Evolutionary conservation across 2,329 filamentous ascomycete species (phyloP).

Genomic region (Colletotrichum karsti): DNA sequence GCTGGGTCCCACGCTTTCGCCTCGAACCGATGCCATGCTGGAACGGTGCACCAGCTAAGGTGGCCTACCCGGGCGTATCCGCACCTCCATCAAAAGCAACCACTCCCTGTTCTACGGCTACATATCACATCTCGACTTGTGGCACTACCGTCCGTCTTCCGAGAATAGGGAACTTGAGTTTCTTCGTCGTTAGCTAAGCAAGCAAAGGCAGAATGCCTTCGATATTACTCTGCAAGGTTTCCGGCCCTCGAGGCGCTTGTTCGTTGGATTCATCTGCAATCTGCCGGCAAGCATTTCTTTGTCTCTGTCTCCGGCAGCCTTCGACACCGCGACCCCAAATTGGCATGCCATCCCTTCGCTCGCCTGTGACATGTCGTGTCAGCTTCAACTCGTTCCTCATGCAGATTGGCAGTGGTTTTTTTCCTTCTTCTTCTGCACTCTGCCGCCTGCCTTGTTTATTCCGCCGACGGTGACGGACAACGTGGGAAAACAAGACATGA

Average conservation of each 20-base stretch:
- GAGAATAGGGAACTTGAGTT: neutral
- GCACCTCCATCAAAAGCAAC: conserved; percentile 13
- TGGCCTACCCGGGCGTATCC: conserved; percentile 17
- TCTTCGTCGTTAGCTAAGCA: neutral
- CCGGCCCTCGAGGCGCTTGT: neutral
- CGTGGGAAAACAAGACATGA: conserved; percentile 3
- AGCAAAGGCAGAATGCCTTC: neutral
- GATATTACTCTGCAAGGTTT: neutral
- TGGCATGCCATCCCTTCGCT: conserved; percentile 3
- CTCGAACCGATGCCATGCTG: neutral
- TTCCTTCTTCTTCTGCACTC: neutral
- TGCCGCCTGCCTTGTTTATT: neutral
- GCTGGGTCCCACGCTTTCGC: neutral
- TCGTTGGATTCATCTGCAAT: conserved; percentile 4
- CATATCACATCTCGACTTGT: neutral
- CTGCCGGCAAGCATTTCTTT: conserved; percentile 2
- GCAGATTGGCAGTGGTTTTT: neutral
- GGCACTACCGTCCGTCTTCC: neutral
- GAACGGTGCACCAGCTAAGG: neutral
- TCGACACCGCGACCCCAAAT: neutral
- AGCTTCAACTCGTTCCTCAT: conserved; percentile 1
- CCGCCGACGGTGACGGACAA: neutral
- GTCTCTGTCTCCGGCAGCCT: neutral
- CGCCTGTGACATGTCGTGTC: neutral
- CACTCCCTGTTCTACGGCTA: neutral